Conservation (phyloP, 106 monocot genomes). For the Amphibolis antarctica region DNA sequence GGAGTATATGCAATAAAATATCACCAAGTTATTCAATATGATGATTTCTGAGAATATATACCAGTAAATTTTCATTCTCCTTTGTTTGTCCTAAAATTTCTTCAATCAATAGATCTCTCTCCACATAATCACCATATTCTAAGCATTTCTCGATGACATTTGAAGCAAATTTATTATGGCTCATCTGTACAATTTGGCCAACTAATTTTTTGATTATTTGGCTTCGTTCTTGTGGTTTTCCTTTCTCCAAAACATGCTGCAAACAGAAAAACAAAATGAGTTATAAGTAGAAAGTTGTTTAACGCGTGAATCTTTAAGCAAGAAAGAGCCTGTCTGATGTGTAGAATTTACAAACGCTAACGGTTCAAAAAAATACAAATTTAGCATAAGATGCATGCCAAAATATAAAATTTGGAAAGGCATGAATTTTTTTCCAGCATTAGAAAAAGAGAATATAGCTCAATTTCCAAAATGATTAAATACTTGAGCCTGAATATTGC, state of each 20-base stretch:
- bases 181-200: constrained; percentile 84
- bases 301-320: background rate
- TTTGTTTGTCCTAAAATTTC: constrained; percentile 86
- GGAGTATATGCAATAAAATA: no score
- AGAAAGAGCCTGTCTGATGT: background rate
- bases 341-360: background rate
- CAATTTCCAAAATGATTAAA: no score
- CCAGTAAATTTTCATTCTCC: constrained; percentile 84
- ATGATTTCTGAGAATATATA: constrained; percentile 19
- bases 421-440: background rate
- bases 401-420: background rate
- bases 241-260: constrained; percentile 27
- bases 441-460: no score
- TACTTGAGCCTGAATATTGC: no score
- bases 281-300: background rate
- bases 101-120: constrained; percentile 49
- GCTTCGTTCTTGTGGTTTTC: constrained; percentile 21
- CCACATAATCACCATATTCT: constrained; percentile 46
- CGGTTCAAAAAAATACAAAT: no score
- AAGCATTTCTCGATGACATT: constrained; percentile 87
- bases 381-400: background rate
- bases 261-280: background rate
- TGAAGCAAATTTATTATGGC: constrained; percentile 91
- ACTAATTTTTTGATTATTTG: constrained; percentile 79
- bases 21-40: no score